Evolutionary conservation across 352 stramenopile genomes (phyloP), one percentile per base, ranked within the genome.

Genomic region (Pythium brachiatum): DNA sequence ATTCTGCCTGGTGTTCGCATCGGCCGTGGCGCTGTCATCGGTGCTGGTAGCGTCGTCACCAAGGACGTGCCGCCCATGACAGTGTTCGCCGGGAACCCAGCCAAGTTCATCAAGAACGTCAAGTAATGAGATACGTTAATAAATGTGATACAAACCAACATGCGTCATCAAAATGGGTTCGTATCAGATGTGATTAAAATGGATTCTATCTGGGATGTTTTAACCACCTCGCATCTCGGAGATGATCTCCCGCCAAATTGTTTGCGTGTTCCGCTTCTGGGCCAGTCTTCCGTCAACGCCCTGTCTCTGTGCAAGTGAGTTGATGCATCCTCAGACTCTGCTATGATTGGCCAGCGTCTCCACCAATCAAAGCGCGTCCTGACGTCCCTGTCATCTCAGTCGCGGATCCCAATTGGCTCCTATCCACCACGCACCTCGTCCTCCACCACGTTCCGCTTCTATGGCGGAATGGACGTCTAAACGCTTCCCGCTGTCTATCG

Each of bases 31-130:
- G 57, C 76, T 1, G 74, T 94, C 16, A 77, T 97, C 34, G 89
- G 72, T 2, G 88, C 88, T 1, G 88, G 89, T 9, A 81, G 73
- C 3, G 83, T 97, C 18, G 89, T 97, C 4, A 93, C 78, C 15
- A 87, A 89, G 56, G 69, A 90, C 62, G 74, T 96, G 41, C 73
- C 80, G 20, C 63, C 76, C 8, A 74, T 86, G 69, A 75, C 69
- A 7, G 64, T 96, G 18, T 76, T 76, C 29, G 86, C 67, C 20
- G 89, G 89, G 2, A 89, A 88, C 27, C 88, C 89, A 0, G 85
- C 86, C 29, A 84, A 78, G 62, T 80, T 96, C 53, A 78, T 93
- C 68, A 90, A 84, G 69, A 64, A 74, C 29, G 68, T 90, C 46
- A 26, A 27, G 41, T 48, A 48, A 48, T 48, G 18, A 26, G 0